These are phyloP conservation scores for Litchi chinensis DNA, from an alignment of 345 rosid species.

Conservation along the genomic window DNA sequence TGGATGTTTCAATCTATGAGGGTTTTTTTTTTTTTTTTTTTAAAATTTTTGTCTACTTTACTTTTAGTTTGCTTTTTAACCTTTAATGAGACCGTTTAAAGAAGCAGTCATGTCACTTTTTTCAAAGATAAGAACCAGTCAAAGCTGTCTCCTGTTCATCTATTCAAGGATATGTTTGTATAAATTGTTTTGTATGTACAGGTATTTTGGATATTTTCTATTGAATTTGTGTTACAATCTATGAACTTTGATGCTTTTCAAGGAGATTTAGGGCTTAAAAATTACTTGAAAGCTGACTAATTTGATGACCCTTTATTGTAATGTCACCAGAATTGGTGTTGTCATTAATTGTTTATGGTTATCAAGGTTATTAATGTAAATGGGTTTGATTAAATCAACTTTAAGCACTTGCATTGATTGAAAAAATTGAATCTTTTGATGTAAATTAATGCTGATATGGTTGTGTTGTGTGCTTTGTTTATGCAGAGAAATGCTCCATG, in stretches of 20 bases:
- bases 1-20: background rate
- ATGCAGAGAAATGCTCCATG: conserved; percentile 72
- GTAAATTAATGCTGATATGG: background rate
- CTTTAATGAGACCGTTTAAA: background rate
- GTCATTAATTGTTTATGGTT: background rate
- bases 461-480: background rate
- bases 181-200: background rate
- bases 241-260: background rate
- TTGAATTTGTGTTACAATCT: background rate
- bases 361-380: background rate
- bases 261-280: background rate
- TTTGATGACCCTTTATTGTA: background rate
- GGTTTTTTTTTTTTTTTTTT: background rate
- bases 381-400: background rate
- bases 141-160: conserved; percentile 1
- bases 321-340: background rate
- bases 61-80: background rate
- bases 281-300: background rate
- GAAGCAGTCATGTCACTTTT: conserved; percentile 5
- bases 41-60: background rate
- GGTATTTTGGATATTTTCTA: background rate
- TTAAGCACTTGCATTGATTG: background rate
- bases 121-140: conserved; percentile 29
- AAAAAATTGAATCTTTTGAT: conserved; percentile 1
- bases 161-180: background rate